These are phyloP conservation scores for Pelargonium cotyledonis DNA, from an alignment of 441 rosid species.

Conservation along the genomic window DNA sequence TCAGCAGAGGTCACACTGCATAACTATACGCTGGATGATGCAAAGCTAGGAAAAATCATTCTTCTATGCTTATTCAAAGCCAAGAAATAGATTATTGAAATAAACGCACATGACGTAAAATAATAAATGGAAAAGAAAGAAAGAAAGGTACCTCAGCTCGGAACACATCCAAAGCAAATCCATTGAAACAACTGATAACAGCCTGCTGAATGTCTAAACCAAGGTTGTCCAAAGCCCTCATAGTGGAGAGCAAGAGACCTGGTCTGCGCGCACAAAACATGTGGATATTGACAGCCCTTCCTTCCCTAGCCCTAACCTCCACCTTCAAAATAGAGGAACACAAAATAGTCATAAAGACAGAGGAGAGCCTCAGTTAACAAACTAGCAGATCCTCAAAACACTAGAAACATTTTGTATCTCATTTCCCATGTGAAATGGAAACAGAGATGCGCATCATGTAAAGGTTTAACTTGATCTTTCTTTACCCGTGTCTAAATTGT, in stretches of 20 bases:
- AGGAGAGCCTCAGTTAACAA: too few species aligned
- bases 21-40: too few species aligned
- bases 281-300: slow-evolving; percentile 68
- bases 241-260: slow-evolving; percentile 55
- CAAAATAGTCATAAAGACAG: background rate
- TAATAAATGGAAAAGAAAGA: background rate
- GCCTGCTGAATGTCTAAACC: slow-evolving; percentile 73
- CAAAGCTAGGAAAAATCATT: too few species aligned
- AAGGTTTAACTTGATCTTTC: background rate
- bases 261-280: slow-evolving; percentile 67
- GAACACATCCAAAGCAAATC: slow-evolving; percentile 63
- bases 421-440: background rate
- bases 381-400: background rate
- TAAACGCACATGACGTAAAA: background rate
- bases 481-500: background rate
- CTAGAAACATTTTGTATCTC: background rate
- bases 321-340: slow-evolving; percentile 30
- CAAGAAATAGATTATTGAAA: background rate
- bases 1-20: too few species aligned
- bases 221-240: slow-evolving; percentile 63
- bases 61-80: background rate
- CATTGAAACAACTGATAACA: slow-evolving; percentile 62
- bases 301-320: slow-evolving; percentile 64
- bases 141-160: slow-evolving; percentile 55
- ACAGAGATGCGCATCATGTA: background rate